Conservation (phyloP, 2,329 filamentous ascomycete genomes). For the Xylariaceae sp. region DNA sequence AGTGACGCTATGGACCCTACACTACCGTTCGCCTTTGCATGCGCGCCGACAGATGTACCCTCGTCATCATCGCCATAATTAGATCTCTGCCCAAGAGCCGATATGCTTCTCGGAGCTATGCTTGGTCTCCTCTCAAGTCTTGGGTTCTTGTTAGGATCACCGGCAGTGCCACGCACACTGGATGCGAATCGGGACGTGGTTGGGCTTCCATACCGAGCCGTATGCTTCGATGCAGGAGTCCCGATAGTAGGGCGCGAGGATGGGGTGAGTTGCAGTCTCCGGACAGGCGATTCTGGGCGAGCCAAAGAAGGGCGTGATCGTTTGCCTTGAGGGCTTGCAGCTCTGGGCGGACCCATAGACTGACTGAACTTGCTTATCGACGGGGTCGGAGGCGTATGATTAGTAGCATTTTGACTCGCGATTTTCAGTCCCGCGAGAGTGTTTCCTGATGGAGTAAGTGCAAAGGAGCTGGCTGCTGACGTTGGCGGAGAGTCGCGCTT, state of each 20-base stretch:
- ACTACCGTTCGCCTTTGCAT: slow-evolving; percentile 50
- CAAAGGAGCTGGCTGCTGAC: background rate
- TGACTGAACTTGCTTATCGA: slow-evolving; percentile 79
- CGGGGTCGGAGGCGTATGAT: slow-evolving; percentile 61
- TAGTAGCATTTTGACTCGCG: slow-evolving; percentile 53
- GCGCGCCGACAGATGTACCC: slow-evolving; percentile 46
- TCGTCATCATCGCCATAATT: slow-evolving; percentile 53
- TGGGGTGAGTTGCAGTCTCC: slow-evolving; percentile 61
- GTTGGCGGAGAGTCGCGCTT: slow-evolving; percentile 54
- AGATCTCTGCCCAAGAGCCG: slow-evolving; percentile 48
- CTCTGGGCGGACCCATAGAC: slow-evolving; percentile 73
- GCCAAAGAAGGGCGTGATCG: slow-evolving; percentile 73
- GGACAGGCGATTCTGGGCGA: slow-evolving; percentile 80
- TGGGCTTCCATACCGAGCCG: slow-evolving; percentile 60
- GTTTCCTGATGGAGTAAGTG: no score
- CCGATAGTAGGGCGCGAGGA: slow-evolving; percentile 53
- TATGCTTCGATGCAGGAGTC: slow-evolving; percentile 44
- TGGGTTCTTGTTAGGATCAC: slow-evolving; percentile 57
- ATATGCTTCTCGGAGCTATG: slow-evolving; percentile 54
- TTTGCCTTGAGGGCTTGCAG: slow-evolving; percentile 68
- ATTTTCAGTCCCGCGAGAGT: slow-evolving; percentile 40
- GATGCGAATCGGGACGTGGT: slow-evolving; percentile 59
- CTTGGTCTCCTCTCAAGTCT: slow-evolving; percentile 46
- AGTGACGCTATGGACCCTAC: slow-evolving; percentile 52
- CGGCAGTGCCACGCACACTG: slow-evolving; percentile 57